Percentiles rank a stretch among this genome's conserved stretches.
Conservation (phyloP, 148 eudicot genomes). For the Rhododendron kiyosumense region DNA sequence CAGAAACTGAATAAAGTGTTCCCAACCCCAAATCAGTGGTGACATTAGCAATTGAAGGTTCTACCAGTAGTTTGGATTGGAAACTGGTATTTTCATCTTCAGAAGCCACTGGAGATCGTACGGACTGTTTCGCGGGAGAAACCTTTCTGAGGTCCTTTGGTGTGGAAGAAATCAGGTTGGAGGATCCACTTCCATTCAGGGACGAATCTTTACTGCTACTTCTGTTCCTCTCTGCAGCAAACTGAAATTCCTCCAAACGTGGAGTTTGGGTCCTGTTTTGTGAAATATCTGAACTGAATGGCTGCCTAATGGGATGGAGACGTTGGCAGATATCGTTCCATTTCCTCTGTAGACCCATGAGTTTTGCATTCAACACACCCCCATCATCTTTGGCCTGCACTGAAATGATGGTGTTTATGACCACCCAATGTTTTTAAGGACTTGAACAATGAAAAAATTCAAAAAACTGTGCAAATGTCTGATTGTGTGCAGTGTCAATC, state of each 20-base stretch:
- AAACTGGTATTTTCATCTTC: conserved; percentile 17
- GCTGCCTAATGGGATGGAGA: conserved; percentile 35
- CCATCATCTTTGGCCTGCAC: conserved; percentile 74
- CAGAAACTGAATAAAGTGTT: conserved; percentile 29
- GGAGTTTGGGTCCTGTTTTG: conserved; percentile 25
- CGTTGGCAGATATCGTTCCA: conserved; percentile 75
- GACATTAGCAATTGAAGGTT: conserved; percentile 36
- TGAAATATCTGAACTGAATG: conserved; percentile 25
- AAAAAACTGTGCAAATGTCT: not conserved
- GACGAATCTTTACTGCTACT: conserved; percentile 28
- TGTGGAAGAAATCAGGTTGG: conserved; percentile 28
- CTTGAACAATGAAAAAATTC: not conserved
- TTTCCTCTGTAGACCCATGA: conserved; percentile 50
- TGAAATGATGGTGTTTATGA: conserved; percentile 34
- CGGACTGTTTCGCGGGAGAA: conserved; percentile 8
- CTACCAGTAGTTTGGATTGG: conserved; percentile 16
- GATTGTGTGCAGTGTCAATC: not conserved
- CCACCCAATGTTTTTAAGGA: conserved; percentile 16
- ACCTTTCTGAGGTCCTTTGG: conserved; percentile 22
- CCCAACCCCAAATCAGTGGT: conserved; percentile 79
- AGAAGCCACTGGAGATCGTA: conserved; percentile 11
- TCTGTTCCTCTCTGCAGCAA: conserved; percentile 22
- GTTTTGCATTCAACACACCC: conserved; percentile 32
- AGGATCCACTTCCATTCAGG: conserved; percentile 29
- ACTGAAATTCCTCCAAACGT: conserved; percentile 22